A percentile compares a stretch with the other conserved stretches of the same genome.
phyloP scores from a whole-genome alignment of 108 stramenopile species.

The Licmophora abbreviata region DNA sequence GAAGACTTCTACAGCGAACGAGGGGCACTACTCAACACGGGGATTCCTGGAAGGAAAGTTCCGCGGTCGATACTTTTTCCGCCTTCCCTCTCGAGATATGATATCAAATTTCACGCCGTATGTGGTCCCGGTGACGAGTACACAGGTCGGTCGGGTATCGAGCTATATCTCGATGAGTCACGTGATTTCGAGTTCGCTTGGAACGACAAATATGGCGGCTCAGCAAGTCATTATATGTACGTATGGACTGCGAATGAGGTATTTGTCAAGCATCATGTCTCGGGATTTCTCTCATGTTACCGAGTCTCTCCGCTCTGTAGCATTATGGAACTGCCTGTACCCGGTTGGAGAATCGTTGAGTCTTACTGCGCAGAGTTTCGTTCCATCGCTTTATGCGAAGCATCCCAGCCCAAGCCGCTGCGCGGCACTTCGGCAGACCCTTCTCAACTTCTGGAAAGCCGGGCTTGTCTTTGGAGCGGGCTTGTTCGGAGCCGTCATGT shows the following conservation, averaged over 20 bases:
- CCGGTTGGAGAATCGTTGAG: conserved; percentile 70
- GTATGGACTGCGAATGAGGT: no score
- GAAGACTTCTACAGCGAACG: conserved; percentile 1
- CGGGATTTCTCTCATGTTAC: no score
- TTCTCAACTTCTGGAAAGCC: conserved; percentile 59
- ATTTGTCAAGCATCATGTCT: no score
- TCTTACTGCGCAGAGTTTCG: conserved; percentile 72
- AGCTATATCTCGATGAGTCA: conserved; percentile 82
- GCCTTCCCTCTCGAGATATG: conserved; percentile 19
- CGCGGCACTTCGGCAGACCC: conserved; percentile 38
- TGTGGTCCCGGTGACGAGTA: conserved; percentile 68
- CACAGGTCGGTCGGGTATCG: conserved; percentile 63
- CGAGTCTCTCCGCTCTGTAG: no score
- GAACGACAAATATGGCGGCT: conserved; percentile 71
- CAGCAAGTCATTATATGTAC: conserved; percentile 79
- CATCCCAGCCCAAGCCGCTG: conserved; percentile 28
- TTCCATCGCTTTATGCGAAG: conserved; percentile 51
- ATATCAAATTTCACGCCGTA: conserved; percentile 53
- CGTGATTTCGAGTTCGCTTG: conserved; percentile 58
- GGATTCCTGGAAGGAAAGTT: neutral
- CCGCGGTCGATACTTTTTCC: conserved; percentile 22
- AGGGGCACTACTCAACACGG: conserved; percentile 1
- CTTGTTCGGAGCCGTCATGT: conserved; percentile 37
- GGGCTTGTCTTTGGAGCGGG: conserved; percentile 50
- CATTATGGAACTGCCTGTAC: conserved; percentile 66